Conservation (phyloP, 2,329 filamentous ascomycete genomes). For the Lanzia echinophila region DNA sequence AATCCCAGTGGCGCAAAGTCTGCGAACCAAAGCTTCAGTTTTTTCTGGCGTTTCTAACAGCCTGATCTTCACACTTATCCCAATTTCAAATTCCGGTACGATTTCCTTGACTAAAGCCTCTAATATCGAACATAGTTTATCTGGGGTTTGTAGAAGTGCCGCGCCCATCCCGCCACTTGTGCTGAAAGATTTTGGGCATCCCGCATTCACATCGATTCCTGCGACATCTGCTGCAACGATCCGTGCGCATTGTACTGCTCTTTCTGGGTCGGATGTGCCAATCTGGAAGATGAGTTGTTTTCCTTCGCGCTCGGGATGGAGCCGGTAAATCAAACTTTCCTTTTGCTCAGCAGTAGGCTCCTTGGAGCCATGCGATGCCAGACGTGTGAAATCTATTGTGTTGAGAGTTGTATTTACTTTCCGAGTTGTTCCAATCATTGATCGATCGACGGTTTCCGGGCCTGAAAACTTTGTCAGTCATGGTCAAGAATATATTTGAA, state of each 20-base stretch:
- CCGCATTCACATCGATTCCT: conserved; percentile 94
- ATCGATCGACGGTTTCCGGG: conserved; percentile 87
- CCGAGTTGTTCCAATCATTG: conserved; percentile 81
- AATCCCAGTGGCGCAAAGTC: conserved; percentile 81
- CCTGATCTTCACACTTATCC: conserved; percentile 95
- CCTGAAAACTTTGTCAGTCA: conserved; percentile 40
- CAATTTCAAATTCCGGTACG: conserved; percentile 71
- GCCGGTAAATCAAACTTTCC: conserved; percentile 72
- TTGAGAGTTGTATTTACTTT: conserved; percentile 67
- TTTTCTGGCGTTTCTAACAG: conserved; percentile 69
- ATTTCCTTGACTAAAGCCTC: conserved; percentile 75
- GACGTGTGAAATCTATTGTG: conserved; percentile 78
- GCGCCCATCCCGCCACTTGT: conserved; percentile 94
- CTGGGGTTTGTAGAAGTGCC: conserved; percentile 77
- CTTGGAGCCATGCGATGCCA: conserved; percentile 62
- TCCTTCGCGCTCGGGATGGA: conserved; percentile 72
- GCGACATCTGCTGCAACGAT: conserved; percentile 81
- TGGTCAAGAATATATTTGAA: conserved; percentile 1
- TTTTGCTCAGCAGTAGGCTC: conserved; percentile 46
- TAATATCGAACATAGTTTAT: conserved; percentile 76
- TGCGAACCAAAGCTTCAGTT: conserved; percentile 70
- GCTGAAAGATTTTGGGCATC: conserved; percentile 97
- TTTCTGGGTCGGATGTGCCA: conserved; percentile 75
- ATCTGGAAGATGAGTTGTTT: conserved; percentile 82
- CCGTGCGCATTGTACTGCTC: conserved; percentile 76